Conservation (phyloP, 306 rosid genomes). For the Dicorynia guianensis region DNA sequence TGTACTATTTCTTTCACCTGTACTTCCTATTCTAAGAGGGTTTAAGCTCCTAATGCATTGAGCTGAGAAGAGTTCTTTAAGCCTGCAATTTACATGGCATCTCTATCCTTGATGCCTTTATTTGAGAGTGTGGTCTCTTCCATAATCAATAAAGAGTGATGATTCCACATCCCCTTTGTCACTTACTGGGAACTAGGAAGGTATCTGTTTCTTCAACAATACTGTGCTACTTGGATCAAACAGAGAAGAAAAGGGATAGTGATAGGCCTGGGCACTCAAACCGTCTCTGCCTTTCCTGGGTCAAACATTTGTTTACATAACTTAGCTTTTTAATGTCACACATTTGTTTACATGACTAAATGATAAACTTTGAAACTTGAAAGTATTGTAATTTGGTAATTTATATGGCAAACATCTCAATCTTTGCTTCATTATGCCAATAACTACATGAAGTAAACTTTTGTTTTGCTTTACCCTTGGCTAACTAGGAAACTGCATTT, state of each 20-base stretch:
- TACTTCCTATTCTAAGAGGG: not conserved
- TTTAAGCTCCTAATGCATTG: not conserved
- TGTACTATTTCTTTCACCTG: not conserved
- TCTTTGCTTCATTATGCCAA: constrained; percentile 10
- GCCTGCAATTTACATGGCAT: not conserved
- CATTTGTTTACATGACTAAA: too few relatives aligned
- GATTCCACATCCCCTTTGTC: not conserved
- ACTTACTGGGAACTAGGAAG: not conserved
- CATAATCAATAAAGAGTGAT: not conserved
- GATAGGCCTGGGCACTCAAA: not conserved
- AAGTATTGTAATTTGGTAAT: too few relatives aligned
- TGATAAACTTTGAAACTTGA: too few relatives aligned
- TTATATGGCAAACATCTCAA: constrained; percentile 3
- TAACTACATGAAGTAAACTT: not conserved
- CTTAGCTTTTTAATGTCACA: not conserved
- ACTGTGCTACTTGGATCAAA: not conserved
- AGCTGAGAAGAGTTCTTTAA: not conserved
- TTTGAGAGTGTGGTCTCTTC: constrained; percentile 4
- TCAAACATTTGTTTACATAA: not conserved
- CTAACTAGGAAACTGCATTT: constrained; percentile 23
- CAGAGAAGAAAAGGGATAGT: not conserved
- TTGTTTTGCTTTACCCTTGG: constrained; percentile 14
- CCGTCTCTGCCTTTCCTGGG: not conserved
- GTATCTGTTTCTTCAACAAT: constrained; percentile 11
- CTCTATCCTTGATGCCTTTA: not conserved